phyloP scores from a whole-genome alignment of 23 red algal species.

The Gracilariopsis chorda region DNA sequence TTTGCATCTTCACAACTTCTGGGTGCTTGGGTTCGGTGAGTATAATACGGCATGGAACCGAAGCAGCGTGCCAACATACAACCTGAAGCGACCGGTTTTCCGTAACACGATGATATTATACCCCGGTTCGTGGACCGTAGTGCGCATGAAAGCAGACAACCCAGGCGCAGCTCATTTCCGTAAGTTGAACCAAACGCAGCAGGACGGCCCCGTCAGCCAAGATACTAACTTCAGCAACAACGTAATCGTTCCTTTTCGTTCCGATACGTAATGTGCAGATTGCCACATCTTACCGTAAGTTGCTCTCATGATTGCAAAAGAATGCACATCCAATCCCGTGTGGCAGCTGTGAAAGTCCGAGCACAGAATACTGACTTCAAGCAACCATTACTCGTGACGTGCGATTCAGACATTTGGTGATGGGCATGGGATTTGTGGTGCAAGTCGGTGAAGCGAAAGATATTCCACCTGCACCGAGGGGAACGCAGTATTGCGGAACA shows the following conservation, averaged over 20 bases:
- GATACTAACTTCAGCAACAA: too few species aligned
- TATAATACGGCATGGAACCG: constrained; percentile 23
- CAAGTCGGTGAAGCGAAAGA: constrained; percentile 48
- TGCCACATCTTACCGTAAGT: constrained; percentile 52
- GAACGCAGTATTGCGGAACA: constrained; percentile 38
- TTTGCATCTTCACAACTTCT: constrained; percentile 57
- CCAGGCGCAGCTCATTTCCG: constrained; percentile 41
- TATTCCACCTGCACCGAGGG: background rate
- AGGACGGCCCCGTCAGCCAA: too few species aligned
- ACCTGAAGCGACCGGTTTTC: background rate
- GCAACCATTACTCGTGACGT: too few species aligned
- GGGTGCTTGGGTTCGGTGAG: constrained; percentile 47
- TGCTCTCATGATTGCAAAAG: too few species aligned
- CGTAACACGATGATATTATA: constrained; percentile 51
- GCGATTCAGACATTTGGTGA: constrained; percentile 38
- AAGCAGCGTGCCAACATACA: constrained; percentile 11
- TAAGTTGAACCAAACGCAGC: background rate
- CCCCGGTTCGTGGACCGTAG: constrained; percentile 33
- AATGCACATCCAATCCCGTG: background rate
- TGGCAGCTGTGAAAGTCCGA: background rate
- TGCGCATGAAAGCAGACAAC: constrained; percentile 51
- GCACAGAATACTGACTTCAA: too few species aligned
- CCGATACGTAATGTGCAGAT: too few species aligned
- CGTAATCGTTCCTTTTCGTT: too few species aligned
- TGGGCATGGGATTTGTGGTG: constrained; percentile 59